Evolutionary conservation across 2,329 filamentous ascomycete species (phyloP), one percentile per base, ranked within the genome.

Genomic region (Claviceps cyperi): DNA sequence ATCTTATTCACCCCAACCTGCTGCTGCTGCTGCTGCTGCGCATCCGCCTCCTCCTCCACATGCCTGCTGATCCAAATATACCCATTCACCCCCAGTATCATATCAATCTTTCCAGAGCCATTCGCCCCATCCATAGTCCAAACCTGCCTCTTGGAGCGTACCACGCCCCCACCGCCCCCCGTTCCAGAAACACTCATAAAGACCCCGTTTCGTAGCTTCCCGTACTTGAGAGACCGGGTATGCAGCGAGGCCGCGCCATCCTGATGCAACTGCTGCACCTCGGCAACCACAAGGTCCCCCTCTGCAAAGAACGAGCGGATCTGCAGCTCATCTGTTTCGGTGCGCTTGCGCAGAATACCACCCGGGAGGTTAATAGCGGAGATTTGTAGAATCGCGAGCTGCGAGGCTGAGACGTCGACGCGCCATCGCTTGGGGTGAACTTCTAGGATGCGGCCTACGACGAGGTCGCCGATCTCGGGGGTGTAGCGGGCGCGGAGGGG

Each of bases 221-320:
- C 92, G 68, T 97, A 98, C 64, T 91, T 90, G 61, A 97, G 69
- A 56, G 80, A 86, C 53, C 92, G 80, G 8, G 92, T 97, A 69
- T 98, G 92, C 61, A 98, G 72, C 51, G 83, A 83, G 1, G 92
- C 90, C 1, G 80, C 83, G 51, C 90, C 91, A 67, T 97, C 91
- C 51, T 81, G 77, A 64, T 89, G 87, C 50, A 98, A 73, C 58
- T 80, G 80, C 74, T 98, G 92, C 50, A 98, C 92, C 69, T 98
- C 92, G 1, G 92, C 92, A 17, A 97, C 86, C 15, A 98, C 72
- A 48, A 98, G 70, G 64, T 98, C 92, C 13, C 92, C 92, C 67
- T 98, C 92, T 50, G 84, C 83, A 70, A 98, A 97, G 68, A 96
- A 98, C n/a, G 82, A 87, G 47, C 92, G 81, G 67, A 98, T 97